Percentiles rank a stretch among this genome's conserved stretches.
Conservation (phyloP, 2,329 filamentous ascomycete species). For the Alternaria triticimaculans region DNA sequence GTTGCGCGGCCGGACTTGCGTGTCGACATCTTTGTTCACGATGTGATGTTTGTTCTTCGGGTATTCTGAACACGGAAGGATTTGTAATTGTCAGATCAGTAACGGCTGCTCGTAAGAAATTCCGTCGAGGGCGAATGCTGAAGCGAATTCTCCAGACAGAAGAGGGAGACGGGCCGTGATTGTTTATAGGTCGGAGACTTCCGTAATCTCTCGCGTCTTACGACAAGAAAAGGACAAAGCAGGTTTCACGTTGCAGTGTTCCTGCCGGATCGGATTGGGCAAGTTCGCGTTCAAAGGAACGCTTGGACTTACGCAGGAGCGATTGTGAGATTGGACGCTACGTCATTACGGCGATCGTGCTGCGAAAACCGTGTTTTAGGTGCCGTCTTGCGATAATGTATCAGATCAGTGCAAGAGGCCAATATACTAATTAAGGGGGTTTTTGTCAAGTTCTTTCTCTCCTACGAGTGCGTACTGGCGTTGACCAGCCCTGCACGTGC, state of each 20-base stretch:
- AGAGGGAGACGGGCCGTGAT: not conserved
- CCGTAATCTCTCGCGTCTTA: not conserved
- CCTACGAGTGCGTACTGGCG: not conserved
- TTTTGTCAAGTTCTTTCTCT: not conserved
- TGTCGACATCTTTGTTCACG: constrained; percentile 10
- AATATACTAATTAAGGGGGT: not conserved
- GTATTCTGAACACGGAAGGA: too few species aligned
- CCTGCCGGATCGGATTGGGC: constrained; percentile 8
- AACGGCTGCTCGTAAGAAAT: too few species aligned
- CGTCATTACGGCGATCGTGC: constrained; percentile 19
- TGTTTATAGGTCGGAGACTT: not conserved
- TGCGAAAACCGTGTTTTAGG: not conserved
- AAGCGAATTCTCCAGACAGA: not conserved
- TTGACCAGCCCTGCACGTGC: not conserved
- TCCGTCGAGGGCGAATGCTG: not conserved
- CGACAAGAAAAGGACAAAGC: constrained; percentile 10
- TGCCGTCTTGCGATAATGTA: not conserved
- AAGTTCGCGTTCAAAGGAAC: constrained; percentile 5
- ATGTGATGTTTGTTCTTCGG: not conserved
- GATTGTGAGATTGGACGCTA: constrained; percentile 4
- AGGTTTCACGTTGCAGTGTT: constrained; percentile 6
- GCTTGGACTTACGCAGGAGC: constrained; percentile 4
- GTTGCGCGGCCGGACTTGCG: constrained; percentile 17
- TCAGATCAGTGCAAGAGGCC: not conserved
- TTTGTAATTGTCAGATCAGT: too few species aligned